Conservation (phyloP, 75 land plant species). For the Sequoiadendron giganteum region DNA sequence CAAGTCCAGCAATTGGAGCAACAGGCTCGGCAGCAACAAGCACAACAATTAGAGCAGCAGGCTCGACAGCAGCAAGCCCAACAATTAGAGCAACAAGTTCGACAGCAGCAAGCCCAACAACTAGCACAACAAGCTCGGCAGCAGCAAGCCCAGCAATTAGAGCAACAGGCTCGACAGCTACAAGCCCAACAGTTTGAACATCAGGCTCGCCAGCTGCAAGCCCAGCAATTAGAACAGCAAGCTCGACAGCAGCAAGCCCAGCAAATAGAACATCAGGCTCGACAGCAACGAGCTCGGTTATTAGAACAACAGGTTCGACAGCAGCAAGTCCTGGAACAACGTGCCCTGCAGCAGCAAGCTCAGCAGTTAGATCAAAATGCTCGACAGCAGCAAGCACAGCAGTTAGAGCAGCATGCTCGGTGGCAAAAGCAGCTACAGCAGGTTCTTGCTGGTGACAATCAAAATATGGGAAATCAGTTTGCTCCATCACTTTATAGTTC, state of each 20-base stretch:
- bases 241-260: constrained; percentile 4
- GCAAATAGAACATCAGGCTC: not conserved
- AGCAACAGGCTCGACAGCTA: constrained; percentile 10
- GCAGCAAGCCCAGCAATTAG: constrained; percentile 7
- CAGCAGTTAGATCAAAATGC: constrained; percentile 3
- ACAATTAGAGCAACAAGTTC: not conserved
- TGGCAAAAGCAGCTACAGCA: constrained; percentile 14
- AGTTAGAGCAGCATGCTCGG: constrained; percentile 8
- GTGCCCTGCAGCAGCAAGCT: not conserved
- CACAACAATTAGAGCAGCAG: not conserved
- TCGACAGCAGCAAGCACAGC: constrained; percentile 8
- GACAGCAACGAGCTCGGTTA: not conserved
- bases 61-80: not conserved
- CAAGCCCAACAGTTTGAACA: constrained; percentile 2
- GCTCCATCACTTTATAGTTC: constrained; percentile 12
- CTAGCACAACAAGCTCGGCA: not conserved
- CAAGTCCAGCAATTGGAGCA: not conserved
- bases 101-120: not conserved
- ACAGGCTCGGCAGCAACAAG: not conserved
- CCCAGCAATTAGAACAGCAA: not conserved
- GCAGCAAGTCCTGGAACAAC: not conserved
- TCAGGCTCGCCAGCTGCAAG: constrained; percentile 1
- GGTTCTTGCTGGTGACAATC: constrained; percentile 7
- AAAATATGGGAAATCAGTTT: constrained; percentile 7
- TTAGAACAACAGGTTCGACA: constrained; percentile 4